Evolutionary conservation across 2,329 filamentous ascomycete genomes (phyloP).

Genomic region (Emydomyces testavorans): DNA sequence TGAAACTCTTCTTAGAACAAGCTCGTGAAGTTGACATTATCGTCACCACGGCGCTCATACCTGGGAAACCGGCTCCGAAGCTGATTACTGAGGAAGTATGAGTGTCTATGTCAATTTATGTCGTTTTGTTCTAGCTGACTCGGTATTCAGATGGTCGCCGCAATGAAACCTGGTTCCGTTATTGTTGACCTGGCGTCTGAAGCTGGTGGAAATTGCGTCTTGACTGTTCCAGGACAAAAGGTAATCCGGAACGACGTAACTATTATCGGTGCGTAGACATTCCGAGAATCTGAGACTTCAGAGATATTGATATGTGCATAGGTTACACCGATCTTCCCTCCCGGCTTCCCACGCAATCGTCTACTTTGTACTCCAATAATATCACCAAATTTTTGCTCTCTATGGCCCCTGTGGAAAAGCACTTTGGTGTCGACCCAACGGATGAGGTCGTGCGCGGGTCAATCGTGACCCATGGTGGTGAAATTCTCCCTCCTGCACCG

Average conservation of each 20-base stretch:
- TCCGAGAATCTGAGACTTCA: constrained; percentile 13
- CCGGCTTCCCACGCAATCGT: constrained; percentile 74
- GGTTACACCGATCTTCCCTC: constrained; percentile 82
- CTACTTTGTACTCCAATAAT: constrained; percentile 86
- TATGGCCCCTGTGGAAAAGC: constrained; percentile 63
- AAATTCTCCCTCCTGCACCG: constrained; percentile 63
- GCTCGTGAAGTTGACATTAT: constrained; percentile 83
- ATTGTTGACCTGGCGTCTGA: constrained; percentile 82
- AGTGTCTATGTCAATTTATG: neutral
- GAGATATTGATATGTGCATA: constrained; percentile 20
- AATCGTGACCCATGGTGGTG: constrained; percentile 68
- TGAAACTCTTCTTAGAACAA: constrained; percentile 84
- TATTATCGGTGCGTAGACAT: constrained; percentile 54
- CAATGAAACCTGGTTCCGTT: constrained; percentile 83
- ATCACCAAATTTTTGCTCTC: constrained; percentile 80
- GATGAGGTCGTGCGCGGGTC: constrained; percentile 80
- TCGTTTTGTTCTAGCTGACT: neutral
- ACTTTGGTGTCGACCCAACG: constrained; percentile 66
- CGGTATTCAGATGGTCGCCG: constrained; percentile 51
- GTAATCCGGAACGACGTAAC: constrained; percentile 65
- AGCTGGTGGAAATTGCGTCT: constrained; percentile 77
- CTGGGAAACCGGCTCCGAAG: constrained; percentile 69
- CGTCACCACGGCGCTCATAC: constrained; percentile 84
- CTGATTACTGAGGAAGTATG: constrained; percentile 60
- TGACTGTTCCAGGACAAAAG: constrained; percentile 62